phyloP scores from a whole-genome alignment of 2,329 filamentous ascomycete species.

The Colletotrichum phormii region DNA sequence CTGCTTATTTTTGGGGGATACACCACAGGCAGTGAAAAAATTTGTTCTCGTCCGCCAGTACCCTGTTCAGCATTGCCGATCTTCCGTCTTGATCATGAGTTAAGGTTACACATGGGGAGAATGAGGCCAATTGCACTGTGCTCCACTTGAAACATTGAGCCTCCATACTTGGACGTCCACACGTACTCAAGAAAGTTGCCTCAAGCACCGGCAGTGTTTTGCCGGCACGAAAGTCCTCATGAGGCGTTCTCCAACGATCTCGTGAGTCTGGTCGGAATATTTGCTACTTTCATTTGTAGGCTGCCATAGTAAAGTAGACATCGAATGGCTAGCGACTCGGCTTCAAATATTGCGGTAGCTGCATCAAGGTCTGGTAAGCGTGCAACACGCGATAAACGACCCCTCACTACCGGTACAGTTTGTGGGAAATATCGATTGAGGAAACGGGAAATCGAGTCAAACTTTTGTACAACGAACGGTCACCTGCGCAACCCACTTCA shows the following conservation, averaged over 20 bases:
- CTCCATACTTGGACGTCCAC: neutral
- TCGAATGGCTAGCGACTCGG: too few relatives aligned
- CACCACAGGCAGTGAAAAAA: neutral
- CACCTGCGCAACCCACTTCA: too few relatives aligned
- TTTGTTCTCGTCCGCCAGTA: neutral
- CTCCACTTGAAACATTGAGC: neutral
- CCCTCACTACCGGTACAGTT: too few relatives aligned
- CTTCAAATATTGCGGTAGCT: too few relatives aligned
- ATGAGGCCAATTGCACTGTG: neutral
- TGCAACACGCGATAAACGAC: too few relatives aligned
- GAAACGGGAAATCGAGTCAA: too few relatives aligned
- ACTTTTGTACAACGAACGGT: too few relatives aligned
- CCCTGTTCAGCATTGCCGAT: neutral
- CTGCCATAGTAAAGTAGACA: too few relatives aligned
- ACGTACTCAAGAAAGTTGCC: neutral
- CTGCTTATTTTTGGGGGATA: neutral
- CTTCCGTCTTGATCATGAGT: neutral
- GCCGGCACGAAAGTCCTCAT: neutral
- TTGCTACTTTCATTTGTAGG: neutral
- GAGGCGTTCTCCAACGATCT: neutral
- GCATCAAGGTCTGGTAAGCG: too few relatives aligned
- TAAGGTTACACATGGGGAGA: neutral
- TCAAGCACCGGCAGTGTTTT: neutral
- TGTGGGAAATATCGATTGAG: too few relatives aligned
- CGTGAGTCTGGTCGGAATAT: neutral